Percentiles rank a stretch among this genome's conserved stretches.
phyloP scores from a whole-genome alignment of 306 rosid genomes.

The Corylus heterophylla region DNA sequence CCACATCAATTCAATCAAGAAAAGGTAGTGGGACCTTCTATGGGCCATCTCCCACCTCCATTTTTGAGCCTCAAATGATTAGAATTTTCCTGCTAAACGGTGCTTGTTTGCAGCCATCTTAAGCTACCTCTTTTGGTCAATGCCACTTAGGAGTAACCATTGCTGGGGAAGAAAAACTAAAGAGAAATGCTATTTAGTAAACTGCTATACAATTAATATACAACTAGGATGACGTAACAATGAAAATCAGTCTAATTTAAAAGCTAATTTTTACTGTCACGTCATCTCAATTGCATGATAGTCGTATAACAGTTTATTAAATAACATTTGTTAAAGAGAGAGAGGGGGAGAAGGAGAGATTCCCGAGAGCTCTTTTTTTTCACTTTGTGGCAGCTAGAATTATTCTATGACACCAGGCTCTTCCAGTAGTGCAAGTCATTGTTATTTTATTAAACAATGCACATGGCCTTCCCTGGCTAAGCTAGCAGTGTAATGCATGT shows the following conservation, averaged over 20 bases:
- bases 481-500: constrained; percentile 13
- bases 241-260: too few species aligned
- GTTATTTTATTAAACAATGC: constrained; percentile 31
- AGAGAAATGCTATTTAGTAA: too few species aligned
- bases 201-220: too few species aligned
- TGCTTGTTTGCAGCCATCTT: constrained; percentile 33
- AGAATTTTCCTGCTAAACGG: constrained; percentile 10
- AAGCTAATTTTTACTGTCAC: too few species aligned
- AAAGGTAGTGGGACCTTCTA: not conserved
- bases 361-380: constrained; percentile 10
- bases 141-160: constrained; percentile 22
- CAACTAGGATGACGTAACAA: too few species aligned
- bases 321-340: too few species aligned
- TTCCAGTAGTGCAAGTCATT: constrained; percentile 11
- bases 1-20: constrained; percentile 11
- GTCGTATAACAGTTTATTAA: too few species aligned
- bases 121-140: constrained; percentile 36
- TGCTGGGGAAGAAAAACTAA: not conserved
- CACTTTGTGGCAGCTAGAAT: constrained; percentile 23
- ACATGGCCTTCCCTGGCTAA: constrained; percentile 38
- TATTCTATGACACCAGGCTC: constrained; percentile 15
- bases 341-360: constrained; percentile 8
- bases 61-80: constrained; percentile 30
- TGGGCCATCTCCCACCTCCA: constrained; percentile 10
- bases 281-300: too few species aligned